Percentiles rank a stretch among this genome's conserved stretches.
Evolutionary conservation across 1,284 basidiomycete genomes (phyloP).

Genomic region (Pseudozyma sp.): DNA sequence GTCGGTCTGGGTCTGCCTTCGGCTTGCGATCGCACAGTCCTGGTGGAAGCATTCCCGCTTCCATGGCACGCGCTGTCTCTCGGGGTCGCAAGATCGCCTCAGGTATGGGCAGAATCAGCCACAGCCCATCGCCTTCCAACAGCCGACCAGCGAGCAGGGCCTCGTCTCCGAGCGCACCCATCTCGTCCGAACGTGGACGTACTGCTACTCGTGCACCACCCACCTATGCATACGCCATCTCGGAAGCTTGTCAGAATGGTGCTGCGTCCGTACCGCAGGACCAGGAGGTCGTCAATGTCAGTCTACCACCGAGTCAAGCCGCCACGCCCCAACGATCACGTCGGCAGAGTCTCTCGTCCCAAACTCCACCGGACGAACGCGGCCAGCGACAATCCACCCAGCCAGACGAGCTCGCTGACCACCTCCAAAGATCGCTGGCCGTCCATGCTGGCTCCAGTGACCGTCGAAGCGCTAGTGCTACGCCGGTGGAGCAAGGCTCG

Average conservation of each 20-base stretch:
- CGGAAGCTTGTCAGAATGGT: slow-evolving; percentile 28
- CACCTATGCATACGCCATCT: slow-evolving; percentile 40
- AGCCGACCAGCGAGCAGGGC: slow-evolving; percentile 37
- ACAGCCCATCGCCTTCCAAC: slow-evolving; percentile 48
- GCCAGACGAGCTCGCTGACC: slow-evolving; percentile 34
- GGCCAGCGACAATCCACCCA: slow-evolving; percentile 1
- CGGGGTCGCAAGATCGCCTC: slow-evolving; percentile 48
- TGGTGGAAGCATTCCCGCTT: slow-evolving; percentile 48
- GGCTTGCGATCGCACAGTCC: slow-evolving; percentile 43
- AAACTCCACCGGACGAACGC: slow-evolving; percentile 22
- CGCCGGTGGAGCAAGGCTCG: slow-evolving; percentile 15
- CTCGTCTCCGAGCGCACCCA: slow-evolving; percentile 37
- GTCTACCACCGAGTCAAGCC: slow-evolving; percentile 31
- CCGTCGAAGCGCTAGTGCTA: slow-evolving; percentile 39
- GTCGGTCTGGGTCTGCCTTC: slow-evolving; percentile 47
- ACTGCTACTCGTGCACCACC: slow-evolving; percentile 37
- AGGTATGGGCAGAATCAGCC: slow-evolving; percentile 47
- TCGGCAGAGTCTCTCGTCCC: slow-evolving; percentile 26
- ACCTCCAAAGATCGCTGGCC: slow-evolving; percentile 35
- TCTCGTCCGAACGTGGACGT: slow-evolving; percentile 32
- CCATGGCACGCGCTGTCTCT: slow-evolving; percentile 55
- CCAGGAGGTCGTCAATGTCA: slow-evolving; percentile 36
- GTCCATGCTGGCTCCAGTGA: slow-evolving; percentile 20
- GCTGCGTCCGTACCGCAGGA: slow-evolving; percentile 8
- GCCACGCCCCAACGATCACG: slow-evolving; percentile 45